Evolutionary conservation across 2,329 filamentous ascomycete genomes (phyloP).

Genomic region (Clonostachys rhizophaga): DNA sequence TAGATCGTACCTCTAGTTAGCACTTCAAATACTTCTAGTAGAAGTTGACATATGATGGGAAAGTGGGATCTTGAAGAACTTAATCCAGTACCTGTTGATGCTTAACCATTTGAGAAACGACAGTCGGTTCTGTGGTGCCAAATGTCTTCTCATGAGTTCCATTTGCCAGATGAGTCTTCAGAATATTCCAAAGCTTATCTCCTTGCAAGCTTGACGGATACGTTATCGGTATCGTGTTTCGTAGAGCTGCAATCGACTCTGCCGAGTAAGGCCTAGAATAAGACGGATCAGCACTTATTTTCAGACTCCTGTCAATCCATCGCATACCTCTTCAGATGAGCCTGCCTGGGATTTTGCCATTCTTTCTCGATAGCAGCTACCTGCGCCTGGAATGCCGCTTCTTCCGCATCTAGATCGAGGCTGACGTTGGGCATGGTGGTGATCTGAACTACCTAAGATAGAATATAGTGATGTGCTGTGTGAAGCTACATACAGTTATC

Average conservation of each 20-base stretch:
- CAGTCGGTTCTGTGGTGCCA: conserved; percentile 27
- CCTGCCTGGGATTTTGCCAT: conserved; percentile 19
- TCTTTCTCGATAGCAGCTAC: conserved; percentile 23
- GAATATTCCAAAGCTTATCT: conserved; percentile 27
- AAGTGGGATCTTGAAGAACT: too few relatives aligned
- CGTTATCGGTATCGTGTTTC: conserved; percentile 19
- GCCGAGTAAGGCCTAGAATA: conserved; percentile 19
- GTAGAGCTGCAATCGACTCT: conserved; percentile 22
- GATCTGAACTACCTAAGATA: too few relatives aligned
- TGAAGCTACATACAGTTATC: too few relatives aligned
- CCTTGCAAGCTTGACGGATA: conserved; percentile 15
- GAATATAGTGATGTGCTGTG: too few relatives aligned
- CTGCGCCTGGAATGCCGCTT: conserved; percentile 21
- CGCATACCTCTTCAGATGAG: conserved; percentile 15
- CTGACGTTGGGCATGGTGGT: too few relatives aligned
- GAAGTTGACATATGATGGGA: too few relatives aligned
- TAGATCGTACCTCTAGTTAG: too few relatives aligned
- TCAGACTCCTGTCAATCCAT: background rate
- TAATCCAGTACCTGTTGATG: conserved; percentile 13
- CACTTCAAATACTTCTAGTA: too few relatives aligned
- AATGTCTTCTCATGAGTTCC: conserved; percentile 28
- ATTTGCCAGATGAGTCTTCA: conserved; percentile 22
- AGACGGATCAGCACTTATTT: background rate
- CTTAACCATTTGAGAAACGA: conserved; percentile 27
- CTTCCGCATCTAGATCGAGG: conserved; percentile 10